Conservation (phyloP, 768 basidiomycete genomes). For the Termitomyces sp. region DNA sequence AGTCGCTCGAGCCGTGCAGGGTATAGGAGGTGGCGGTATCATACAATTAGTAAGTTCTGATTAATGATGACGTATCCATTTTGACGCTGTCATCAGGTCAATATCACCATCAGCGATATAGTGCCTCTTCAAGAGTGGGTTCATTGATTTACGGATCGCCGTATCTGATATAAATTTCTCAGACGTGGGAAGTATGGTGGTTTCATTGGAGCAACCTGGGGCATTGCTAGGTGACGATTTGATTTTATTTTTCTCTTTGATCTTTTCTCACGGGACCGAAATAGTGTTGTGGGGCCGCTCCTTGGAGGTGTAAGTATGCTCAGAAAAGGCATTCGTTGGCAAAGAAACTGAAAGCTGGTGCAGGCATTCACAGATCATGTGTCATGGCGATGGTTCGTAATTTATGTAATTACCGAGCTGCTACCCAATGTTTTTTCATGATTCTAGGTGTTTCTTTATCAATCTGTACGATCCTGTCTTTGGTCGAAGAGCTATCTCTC, state of each 20-base stretch:
- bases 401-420: not conserved
- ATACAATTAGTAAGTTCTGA: conserved; percentile 48
- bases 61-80: not conserved
- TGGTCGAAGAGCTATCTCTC: not conserved
- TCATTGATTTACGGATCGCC: conserved; percentile 16
- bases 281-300: conserved; percentile 68
- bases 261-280: conserved; percentile 1
- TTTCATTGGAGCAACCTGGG: conserved; percentile 76
- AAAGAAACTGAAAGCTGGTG: conserved; percentile 1
- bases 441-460: conserved; percentile 65
- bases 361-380: conserved; percentile 71
- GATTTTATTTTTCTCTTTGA: not conserved
- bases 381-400: conserved; percentile 68
- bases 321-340: not conserved
- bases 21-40: conserved; percentile 80
- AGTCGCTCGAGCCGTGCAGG: conserved; percentile 72
- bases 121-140: conserved; percentile 72
- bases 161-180: conserved; percentile 2
- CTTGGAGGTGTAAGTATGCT: conserved; percentile 64
- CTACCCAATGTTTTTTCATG: not conserved
- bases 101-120: conserved; percentile 80
- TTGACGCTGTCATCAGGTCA: conserved; percentile 30
- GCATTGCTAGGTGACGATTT: conserved; percentile 41
- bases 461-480: conserved; percentile 50
- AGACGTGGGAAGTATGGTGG: conserved; percentile 80